A percentile compares a stretch with the other conserved stretches of the same genome.
phyloP scores from a whole-genome alignment of 768 basidiomycete genomes.

The Lentinula sp. region DNA sequence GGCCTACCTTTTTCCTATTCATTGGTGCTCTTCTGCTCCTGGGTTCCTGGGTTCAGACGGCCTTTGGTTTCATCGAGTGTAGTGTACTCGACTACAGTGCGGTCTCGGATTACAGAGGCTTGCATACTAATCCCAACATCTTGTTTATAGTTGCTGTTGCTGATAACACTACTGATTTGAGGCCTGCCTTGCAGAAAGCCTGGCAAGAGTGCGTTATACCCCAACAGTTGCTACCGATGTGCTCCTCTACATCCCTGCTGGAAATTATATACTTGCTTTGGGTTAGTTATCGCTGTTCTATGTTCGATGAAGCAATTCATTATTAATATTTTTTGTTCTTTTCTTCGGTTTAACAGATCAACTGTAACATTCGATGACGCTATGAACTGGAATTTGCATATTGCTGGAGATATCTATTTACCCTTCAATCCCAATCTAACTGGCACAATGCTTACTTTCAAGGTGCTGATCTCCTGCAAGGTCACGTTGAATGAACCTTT shows the following conservation, averaged over 20 bases:
- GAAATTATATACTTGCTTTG: slow-evolving; percentile 14
- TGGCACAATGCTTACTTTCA: slow-evolving; percentile 18
- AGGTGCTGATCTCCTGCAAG: slow-evolving; percentile 3
- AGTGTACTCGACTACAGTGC: too few relatives aligned
- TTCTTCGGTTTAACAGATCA: not conserved
- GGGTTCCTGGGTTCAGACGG: not conserved
- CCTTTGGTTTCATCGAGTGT: too few relatives aligned
- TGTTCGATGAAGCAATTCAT: too few relatives aligned
- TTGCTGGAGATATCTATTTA: slow-evolving; percentile 15
- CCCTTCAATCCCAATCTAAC: slow-evolving; percentile 13
- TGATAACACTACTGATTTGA: slow-evolving; percentile 19
- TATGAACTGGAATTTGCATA: slow-evolving; percentile 16
- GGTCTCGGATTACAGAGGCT: too few relatives aligned
- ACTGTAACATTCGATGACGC: slow-evolving; percentile 16
- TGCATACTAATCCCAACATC: not conserved
- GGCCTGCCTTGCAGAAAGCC: slow-evolving; percentile 15
- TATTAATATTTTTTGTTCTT: too few relatives aligned
- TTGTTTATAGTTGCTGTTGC: slow-evolving; percentile 9
- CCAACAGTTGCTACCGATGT: slow-evolving; percentile 11
- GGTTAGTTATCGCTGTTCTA: not conserved
- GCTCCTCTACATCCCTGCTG: slow-evolving; percentile 17
- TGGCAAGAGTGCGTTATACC: slow-evolving; percentile 17
- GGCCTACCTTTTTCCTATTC: not conserved
- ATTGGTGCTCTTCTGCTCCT: not conserved
- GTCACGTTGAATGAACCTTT: not conserved